Evolutionary conservation across 805 yeast genomes (phyloP), one percentile per base, ranked within the genome.

Genomic region (Saccharomycopsis microspora): DNA sequence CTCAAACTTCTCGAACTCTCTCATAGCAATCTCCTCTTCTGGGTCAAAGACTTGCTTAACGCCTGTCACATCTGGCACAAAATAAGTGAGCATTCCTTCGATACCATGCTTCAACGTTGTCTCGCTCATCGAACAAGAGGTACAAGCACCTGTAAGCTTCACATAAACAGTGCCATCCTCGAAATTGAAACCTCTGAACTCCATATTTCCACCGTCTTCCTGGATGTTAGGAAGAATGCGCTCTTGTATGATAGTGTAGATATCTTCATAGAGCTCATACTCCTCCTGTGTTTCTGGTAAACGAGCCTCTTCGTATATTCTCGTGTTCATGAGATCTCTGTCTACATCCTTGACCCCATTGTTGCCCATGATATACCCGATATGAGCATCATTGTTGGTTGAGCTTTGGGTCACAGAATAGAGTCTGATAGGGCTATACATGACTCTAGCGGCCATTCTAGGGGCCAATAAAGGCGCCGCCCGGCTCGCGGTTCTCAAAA

Each of bases 141-240:
- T 82, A 66, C 99, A 93, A 5, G 98, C 97, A 43, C 99, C 99
- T 57, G 86, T 89, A 42, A 93, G 69, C 61, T 85, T 87, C 57
- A 93, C 75, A 62, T 78, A 85, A 5, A 94, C 97, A 9, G 83
- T 79, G 1, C 98, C 98, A 0, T 83, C 73, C 50, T 82, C 85
- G 54, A 83, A 87, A 49, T 85, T 86, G 60, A 85, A 89, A 4
- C 86, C 93, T 50, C 85, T 75, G 62, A 80, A 94, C 57, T 86
- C 89, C 53, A 93, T 81, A 60, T 93, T 97, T 34, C 99, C 99
- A 53, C 99, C 99, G 59, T 93, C 99, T 59, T 93, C 99, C 67
- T 88, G 95, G 49, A 93, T 88, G 1, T 97, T 96, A 1, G 99
- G 99, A 60, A 96, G 80, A 45, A 93, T 89, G 61, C 97, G 79